These are phyloP conservation scores for Pelargonium nanum DNA, from an alignment of 345 rosid species.

Conservation along the genomic window DNA sequence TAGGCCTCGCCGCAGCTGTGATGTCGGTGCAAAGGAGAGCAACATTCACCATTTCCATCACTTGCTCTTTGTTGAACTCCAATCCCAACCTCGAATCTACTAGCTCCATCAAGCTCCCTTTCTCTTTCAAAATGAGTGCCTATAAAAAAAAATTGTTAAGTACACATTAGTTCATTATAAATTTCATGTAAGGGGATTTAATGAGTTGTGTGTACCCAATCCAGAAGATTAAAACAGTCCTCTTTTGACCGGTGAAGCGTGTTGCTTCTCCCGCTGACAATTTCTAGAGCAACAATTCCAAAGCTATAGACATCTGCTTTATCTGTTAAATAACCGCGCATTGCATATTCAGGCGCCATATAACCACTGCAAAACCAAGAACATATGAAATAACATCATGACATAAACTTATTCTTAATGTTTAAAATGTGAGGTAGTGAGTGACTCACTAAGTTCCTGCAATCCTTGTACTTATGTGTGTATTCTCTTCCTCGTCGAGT, in stretches of 20 bases:
- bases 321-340: too few relatives aligned
- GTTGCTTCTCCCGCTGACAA: too few relatives aligned
- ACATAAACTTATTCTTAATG: not conserved
- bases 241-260: not conserved
- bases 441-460: slow-evolving; percentile 9
- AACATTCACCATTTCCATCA: slow-evolving; percentile 13
- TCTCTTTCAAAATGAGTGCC: too few relatives aligned
- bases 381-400: not conserved
- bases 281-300: too few relatives aligned
- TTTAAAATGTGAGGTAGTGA: not conserved
- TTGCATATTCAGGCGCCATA: too few relatives aligned
- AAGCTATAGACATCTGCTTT: too few relatives aligned
- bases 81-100: slow-evolving; percentile 15
- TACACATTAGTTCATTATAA: too few relatives aligned
- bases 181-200: too few relatives aligned
- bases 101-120: slow-evolving; percentile 10
- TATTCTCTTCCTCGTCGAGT: too few relatives aligned
- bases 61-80: slow-evolving; percentile 10
- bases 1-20: slow-evolving; percentile 11
- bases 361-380: not conserved
- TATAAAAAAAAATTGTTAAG: too few relatives aligned
- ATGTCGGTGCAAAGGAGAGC: slow-evolving; percentile 14
- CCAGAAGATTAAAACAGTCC: not conserved
- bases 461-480: too few relatives aligned
- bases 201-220: too few relatives aligned